Evolutionary conservation across 495 filamentous ascomycete species (phyloP).

Genomic region (Melanomma pulvis-pyrius): DNA sequence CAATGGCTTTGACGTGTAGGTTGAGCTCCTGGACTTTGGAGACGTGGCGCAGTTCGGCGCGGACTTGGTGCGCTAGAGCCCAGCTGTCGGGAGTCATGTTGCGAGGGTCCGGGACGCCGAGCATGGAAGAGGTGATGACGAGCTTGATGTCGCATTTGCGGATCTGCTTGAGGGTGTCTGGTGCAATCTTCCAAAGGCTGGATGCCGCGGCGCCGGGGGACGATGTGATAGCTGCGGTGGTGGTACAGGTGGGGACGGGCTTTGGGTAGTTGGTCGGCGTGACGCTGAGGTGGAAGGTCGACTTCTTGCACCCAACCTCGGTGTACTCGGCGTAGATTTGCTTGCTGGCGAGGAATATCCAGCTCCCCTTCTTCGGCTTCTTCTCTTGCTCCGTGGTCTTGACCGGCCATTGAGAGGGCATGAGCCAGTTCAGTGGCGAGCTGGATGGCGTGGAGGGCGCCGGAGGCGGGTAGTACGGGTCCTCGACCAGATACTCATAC

Average conservation of each 20-base stretch:
- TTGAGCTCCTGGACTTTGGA: slow-evolving; percentile 26
- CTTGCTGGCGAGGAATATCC: slow-evolving; percentile 30
- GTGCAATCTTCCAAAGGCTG: slow-evolving; percentile 21
- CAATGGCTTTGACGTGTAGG: slow-evolving; percentile 35
- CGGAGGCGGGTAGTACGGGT: slow-evolving; percentile 30
- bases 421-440: slow-evolving; percentile 7
- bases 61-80: slow-evolving; percentile 30
- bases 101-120: slow-evolving; percentile 32
- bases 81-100: slow-evolving; percentile 22
- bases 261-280: slow-evolving; percentile 25
- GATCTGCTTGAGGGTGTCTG: slow-evolving; percentile 16
- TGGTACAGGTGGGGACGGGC: neutral
- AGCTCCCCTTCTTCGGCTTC: slow-evolving; percentile 12
- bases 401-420: neutral
- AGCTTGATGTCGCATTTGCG: slow-evolving; percentile 31
- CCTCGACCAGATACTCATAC: slow-evolving; percentile 32
- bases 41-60: slow-evolving; percentile 17
- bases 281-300: slow-evolving; percentile 29
- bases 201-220: neutral
- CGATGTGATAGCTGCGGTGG: neutral
- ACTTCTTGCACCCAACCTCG: slow-evolving; percentile 29
- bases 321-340: slow-evolving; percentile 35
- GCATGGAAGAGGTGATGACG: slow-evolving; percentile 33
- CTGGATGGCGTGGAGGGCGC: neutral
- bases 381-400: neutral